Percentiles rank a stretch among this genome's conserved stretches.
These are phyloP conservation scores for Fonsecaea pedrosoi DNA, from an alignment of 2,329 filamentous ascomycete genomes.

Conservation along the genomic window DNA sequence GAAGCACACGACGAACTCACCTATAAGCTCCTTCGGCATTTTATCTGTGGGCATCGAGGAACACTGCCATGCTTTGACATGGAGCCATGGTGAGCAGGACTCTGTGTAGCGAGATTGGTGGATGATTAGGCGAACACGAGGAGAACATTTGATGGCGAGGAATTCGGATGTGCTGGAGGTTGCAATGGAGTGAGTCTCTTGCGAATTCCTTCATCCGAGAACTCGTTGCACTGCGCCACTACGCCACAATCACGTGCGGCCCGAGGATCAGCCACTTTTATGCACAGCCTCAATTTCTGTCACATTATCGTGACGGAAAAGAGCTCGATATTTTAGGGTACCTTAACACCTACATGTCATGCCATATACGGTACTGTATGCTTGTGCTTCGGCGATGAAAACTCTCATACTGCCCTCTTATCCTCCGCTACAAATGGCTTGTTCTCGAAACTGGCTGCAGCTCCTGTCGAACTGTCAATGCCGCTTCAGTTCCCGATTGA, in stretches of 20 bases:
- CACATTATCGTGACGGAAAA: background rate
- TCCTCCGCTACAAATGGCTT: background rate
- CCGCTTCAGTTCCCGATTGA: conserved; percentile 53
- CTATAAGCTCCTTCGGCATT: conserved; percentile 12
- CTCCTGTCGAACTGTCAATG: conserved; percentile 42
- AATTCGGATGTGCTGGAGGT: background rate
- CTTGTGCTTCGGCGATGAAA: background rate
- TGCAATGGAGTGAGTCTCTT: background rate
- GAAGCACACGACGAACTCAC: conserved; percentile 2
- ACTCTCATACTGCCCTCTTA: background rate
- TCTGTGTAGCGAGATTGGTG: background rate
- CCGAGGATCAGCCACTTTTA: background rate
- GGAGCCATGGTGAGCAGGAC: background rate
- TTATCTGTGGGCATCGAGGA: conserved; percentile 3
- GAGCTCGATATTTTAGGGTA: background rate
- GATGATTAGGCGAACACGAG: background rate
- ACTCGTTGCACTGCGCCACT: background rate
- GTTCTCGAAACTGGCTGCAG: conserved; percentile 10
- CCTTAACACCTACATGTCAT: background rate
- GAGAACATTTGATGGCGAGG: background rate
- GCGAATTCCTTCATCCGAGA: no score
- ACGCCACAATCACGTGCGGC: background rate
- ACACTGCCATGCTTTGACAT: background rate
- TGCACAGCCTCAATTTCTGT: background rate
- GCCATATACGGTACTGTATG: no score